Conservation (phyloP, 2,329 filamentous ascomycete genomes). For the Arthrobotrys sphaeroides region DNA sequence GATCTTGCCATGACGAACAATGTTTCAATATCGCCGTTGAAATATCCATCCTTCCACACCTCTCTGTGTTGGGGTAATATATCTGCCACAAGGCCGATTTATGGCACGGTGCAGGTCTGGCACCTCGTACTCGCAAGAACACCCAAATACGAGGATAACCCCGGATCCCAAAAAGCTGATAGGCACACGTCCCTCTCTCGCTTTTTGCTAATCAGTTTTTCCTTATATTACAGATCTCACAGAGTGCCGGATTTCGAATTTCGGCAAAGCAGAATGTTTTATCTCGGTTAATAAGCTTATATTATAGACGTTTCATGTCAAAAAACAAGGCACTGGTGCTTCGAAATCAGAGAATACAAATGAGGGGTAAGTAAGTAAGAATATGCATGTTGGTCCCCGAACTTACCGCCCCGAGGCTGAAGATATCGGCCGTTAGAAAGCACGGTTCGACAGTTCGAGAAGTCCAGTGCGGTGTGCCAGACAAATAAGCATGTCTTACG, state of each 20-base stretch:
- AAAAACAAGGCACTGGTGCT: neutral
- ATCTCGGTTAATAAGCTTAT: conserved; percentile 54
- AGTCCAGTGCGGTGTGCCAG: conserved; percentile 19
- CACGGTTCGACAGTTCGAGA: neutral
- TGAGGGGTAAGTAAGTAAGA: neutral
- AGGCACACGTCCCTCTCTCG: no score
- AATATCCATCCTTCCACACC: neutral
- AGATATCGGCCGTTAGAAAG: neutral
- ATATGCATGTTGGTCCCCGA: neutral
- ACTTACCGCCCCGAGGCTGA: neutral
- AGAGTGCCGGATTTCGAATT: conserved; percentile 20
- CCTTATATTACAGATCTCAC: conserved; percentile 4
- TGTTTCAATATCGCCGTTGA: conserved; percentile 36
- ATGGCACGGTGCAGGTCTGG: neutral
- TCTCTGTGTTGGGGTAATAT: conserved; percentile 8
- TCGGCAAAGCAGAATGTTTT: conserved; percentile 32
- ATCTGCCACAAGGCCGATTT: conserved; percentile 19
- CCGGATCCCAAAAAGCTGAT: neutral
- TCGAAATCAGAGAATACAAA: neutral
- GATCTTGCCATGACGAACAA: conserved; percentile 27
- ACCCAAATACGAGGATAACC: conserved; percentile 11
- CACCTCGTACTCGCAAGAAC: conserved; percentile 12
- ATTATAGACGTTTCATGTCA: conserved; percentile 43
- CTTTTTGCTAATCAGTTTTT: neutral
- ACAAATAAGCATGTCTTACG: conserved; percentile 4